phyloP scores from a whole-genome alignment of 2,329 filamentous ascomycete species.

The Mycocentrospora acerina region DNA sequence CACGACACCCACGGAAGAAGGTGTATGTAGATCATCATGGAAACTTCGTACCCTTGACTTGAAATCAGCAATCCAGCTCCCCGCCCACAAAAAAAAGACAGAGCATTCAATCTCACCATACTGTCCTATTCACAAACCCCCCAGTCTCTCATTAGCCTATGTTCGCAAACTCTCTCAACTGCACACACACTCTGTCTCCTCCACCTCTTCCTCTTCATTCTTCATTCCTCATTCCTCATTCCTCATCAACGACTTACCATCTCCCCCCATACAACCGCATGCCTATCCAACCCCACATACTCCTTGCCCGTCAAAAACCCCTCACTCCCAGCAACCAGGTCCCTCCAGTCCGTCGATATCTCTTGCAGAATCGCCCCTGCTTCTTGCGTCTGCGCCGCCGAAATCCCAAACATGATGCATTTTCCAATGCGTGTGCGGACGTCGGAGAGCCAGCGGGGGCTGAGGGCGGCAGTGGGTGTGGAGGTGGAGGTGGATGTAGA shows the following conservation, averaged over 20 bases:
- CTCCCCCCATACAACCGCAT: constrained; percentile 80
- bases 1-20: too few relatives aligned
- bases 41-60: constrained; percentile 15
- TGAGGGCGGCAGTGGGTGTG: constrained; percentile 10
- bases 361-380: constrained; percentile 62
- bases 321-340: constrained; percentile 70
- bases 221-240: too few relatives aligned
- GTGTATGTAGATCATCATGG: too few relatives aligned
- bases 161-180: constrained; percentile 2
- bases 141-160: constrained; percentile 32
- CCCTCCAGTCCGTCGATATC: constrained; percentile 68
- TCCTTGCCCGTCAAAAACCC: constrained; percentile 69
- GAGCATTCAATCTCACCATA: constrained; percentile 52
- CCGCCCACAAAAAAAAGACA: too few relatives aligned
- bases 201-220: too few relatives aligned
- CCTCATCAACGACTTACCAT: constrained; percentile 67
- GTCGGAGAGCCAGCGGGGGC: constrained; percentile 68
- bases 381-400: constrained; percentile 56
- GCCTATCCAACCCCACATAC: constrained; percentile 63
- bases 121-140: constrained; percentile 51
- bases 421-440: constrained; percentile 68
- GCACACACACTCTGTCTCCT: too few relatives aligned
- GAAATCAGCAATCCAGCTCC: too few relatives aligned
- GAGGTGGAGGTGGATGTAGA: constrained; percentile 12
- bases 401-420: constrained; percentile 73